phyloP scores from a whole-genome alignment of 306 rosid species.

The Acacia confusa region DNA sequence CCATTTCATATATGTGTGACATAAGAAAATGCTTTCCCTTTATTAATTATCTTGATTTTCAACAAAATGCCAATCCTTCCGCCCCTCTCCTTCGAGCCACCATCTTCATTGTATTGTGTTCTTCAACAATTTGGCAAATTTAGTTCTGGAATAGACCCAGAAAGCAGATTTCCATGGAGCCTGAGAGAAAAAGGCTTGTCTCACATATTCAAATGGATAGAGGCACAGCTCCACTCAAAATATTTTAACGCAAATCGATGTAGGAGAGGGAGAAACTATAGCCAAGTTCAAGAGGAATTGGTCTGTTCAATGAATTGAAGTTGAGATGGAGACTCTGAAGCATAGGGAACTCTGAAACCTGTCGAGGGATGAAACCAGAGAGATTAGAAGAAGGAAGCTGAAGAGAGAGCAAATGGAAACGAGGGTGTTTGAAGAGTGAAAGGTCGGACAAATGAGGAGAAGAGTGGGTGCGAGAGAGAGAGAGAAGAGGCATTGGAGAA shows the following conservation, averaged over 20 bases:
- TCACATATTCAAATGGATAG: slow-evolving; percentile 87
- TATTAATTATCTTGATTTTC: too few relatives aligned
- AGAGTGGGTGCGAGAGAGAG: slow-evolving; percentile 65
- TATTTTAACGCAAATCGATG: slow-evolving; percentile 71
- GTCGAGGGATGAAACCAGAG: slow-evolving; percentile 83
- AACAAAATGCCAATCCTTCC: too few relatives aligned
- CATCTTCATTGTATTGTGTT: too few relatives aligned
- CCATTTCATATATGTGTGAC: too few relatives aligned
- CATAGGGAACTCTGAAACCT: slow-evolving; percentile 81
- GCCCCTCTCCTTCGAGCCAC: too few relatives aligned
- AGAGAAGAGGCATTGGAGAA: slow-evolving; percentile 61
- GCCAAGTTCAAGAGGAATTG: slow-evolving; percentile 87
- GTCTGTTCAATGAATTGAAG: slow-evolving; percentile 67
- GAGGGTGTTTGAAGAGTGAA: slow-evolving; percentile 68
- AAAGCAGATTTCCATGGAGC: slow-evolving; percentile 57
- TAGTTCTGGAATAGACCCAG: slow-evolving; percentile 75
- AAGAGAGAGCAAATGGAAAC: slow-evolving; percentile 68
- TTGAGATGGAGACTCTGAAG: slow-evolving; percentile 76
- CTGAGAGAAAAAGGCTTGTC: slow-evolving; percentile 68
- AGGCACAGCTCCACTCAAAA: slow-evolving; percentile 56
- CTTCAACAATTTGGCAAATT: slow-evolving; percentile 82
- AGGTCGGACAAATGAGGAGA: slow-evolving; percentile 84
- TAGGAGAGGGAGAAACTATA: slow-evolving; percentile 72
- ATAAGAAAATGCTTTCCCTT: too few relatives aligned
- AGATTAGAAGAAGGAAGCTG: slow-evolving; percentile 96